These are phyloP conservation scores for Inga leiocalycina DNA, from an alignment of 306 rosid species.

Conservation along the genomic window DNA sequence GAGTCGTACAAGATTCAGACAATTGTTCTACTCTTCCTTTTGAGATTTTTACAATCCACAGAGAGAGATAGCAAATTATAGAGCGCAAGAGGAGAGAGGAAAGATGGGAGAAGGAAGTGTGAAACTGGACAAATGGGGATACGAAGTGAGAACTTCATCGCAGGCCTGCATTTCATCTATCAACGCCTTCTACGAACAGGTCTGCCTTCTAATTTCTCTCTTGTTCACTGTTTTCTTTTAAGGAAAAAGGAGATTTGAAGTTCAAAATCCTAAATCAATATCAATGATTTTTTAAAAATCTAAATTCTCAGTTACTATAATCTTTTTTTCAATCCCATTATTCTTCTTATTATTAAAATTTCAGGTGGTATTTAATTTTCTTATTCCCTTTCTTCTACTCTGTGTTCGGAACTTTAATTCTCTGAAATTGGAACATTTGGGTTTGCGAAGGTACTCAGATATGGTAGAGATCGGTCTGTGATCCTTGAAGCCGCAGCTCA, in stretches of 20 bases:
- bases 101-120: conserved; percentile 54
- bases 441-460: conserved; percentile 56
- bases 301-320: no score
- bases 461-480: conserved; percentile 80
- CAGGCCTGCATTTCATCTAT: conserved; percentile 75
- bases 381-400: neutral
- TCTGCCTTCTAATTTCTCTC: conserved; percentile 28
- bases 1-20: neutral
- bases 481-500: conserved; percentile 66
- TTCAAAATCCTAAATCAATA: no score
- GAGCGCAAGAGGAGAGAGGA: conserved; percentile 6
- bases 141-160: conserved; percentile 68
- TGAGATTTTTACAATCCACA: neutral
- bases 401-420: conserved; percentile 5
- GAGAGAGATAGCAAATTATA: no score
- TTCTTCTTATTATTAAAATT: no score
- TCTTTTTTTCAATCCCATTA: no score
- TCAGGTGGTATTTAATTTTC: no score
- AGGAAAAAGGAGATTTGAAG: no score
- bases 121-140: conserved; percentile 68
- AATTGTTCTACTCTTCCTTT: neutral
- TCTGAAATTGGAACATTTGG: conserved; percentile 36
- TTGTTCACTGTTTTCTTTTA: neutral
- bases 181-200: conserved; percentile 77
- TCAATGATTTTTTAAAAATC: no score